Percentiles rank a stretch among this genome's conserved stretches.
Evolutionary conservation across 768 basidiomycete genomes (phyloP).

Genomic region (Asterophora parasitica): DNA sequence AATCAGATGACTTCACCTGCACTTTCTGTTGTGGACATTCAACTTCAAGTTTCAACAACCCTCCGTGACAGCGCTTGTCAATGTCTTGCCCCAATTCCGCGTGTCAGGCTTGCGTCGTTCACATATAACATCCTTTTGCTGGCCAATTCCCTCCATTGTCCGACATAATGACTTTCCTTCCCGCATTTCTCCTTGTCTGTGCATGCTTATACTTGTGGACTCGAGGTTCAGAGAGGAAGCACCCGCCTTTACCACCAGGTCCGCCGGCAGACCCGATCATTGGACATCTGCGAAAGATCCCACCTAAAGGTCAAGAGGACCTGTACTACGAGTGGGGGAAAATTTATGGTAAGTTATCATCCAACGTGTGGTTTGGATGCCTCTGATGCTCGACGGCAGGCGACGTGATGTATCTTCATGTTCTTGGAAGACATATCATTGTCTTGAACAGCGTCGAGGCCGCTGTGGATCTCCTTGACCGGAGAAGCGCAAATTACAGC

Average conservation of each 20-base stretch:
- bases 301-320: not conserved
- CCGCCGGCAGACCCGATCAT: slow-evolving; percentile 9
- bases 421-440: slow-evolving; percentile 19
- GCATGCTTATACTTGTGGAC: not conserved
- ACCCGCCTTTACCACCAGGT: slow-evolving; percentile 7
- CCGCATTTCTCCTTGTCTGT: not conserved
- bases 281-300: slow-evolving; percentile 5
- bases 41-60: no score
- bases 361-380: not conserved
- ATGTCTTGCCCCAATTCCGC: no score
- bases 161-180: not conserved
- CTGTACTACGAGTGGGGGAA: slow-evolving; percentile 7
- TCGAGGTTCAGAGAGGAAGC: not conserved
- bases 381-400: slow-evolving; percentile 2
- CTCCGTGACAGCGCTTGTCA: no score
- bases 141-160: no score
- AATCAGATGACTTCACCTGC: no score
- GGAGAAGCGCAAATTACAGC: slow-evolving; percentile 33
- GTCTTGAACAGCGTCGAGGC: slow-evolving; percentile 31
- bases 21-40: no score
- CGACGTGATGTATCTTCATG: slow-evolving; percentile 17
- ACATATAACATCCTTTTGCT: no score
- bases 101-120: no score
- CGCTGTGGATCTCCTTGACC: slow-evolving; percentile 38
- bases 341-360: slow-evolving; percentile 2